Conservation (phyloP, 1,284 basidiomycete genomes). For the Ganoderma multipileum region DNA sequence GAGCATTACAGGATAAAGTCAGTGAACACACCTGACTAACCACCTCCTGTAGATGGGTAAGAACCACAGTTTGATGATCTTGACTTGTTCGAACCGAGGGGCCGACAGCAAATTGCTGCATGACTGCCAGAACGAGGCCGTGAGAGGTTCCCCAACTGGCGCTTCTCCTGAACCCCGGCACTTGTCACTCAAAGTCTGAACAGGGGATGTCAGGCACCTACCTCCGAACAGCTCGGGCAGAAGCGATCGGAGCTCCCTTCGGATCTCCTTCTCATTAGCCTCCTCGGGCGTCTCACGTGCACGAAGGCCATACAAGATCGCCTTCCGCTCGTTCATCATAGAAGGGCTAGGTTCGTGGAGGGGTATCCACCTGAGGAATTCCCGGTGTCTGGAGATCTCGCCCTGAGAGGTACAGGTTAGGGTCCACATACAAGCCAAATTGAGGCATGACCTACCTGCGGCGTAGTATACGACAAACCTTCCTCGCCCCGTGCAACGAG, state of each 20-base stretch:
- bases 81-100: conserved; percentile 73
- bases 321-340: conserved; percentile 69
- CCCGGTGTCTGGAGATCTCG: conserved; percentile 65
- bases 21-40: conserved; percentile 50
- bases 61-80: conserved; percentile 72
- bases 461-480: conserved; percentile 63
- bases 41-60: conserved; percentile 66
- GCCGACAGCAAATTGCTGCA: conserved; percentile 57
- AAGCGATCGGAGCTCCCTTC: conserved; percentile 68
- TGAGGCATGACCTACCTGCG: conserved; percentile 37
- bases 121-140: conserved; percentile 47
- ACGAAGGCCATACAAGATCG: conserved; percentile 70
- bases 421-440: not conserved
- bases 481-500: conserved; percentile 83
- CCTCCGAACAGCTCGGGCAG: conserved; percentile 75
- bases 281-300: conserved; percentile 75
- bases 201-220: conserved; percentile 35
- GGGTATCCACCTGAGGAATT: conserved; percentile 73
- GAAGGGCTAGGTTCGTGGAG: conserved; percentile 63
- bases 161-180: conserved; percentile 40
- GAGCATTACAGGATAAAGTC: not conserved
- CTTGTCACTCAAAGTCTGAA: not conserved
- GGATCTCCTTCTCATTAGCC: conserved; percentile 66
- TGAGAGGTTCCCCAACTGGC: conserved; percentile 40
- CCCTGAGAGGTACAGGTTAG: conserved; percentile 31